phyloP scores from a whole-genome alignment of 352 stramenopile genomes.

The Globisporangium solare region DNA sequence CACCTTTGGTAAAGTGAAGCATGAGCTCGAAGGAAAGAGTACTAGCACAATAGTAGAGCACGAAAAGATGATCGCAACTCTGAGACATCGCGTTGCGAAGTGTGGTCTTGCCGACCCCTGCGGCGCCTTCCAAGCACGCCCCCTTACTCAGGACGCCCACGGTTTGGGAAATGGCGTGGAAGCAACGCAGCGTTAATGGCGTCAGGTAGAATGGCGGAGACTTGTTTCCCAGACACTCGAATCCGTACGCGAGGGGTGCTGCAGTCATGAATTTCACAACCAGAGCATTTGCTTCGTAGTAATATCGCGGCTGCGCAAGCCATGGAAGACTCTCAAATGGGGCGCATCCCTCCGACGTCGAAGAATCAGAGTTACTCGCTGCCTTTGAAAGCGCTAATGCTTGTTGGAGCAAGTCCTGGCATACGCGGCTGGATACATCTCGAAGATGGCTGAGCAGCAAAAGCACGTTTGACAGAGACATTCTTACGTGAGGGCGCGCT shows the following conservation, averaged over 20 bases:
- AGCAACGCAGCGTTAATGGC: constrained; percentile 59
- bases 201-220: constrained; percentile 33
- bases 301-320: constrained; percentile 59
- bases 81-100: constrained; percentile 32
- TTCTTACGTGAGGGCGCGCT: constrained; percentile 21
- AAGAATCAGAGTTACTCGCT: no score
- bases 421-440: constrained; percentile 37
- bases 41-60: constrained; percentile 33
- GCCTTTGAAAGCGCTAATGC: constrained; percentile 7
- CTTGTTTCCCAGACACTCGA: constrained; percentile 67
- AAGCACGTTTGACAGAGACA: constrained; percentile 42
- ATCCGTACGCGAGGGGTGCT: constrained; percentile 45
- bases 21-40: constrained; percentile 25
- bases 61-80: constrained; percentile 45
- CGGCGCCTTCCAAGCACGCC: constrained; percentile 29
- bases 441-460: constrained; percentile 43
- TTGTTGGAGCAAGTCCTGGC: constrained; percentile 20
- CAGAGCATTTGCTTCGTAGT: constrained; percentile 54
- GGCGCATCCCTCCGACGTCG: constrained; percentile 10
- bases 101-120: constrained; percentile 41
- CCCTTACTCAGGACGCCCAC: constrained; percentile 34
- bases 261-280: constrained; percentile 48
- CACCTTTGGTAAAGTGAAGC: constrained; percentile 43
- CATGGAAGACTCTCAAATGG: constrained; percentile 31
- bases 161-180: constrained; percentile 41